Conservation (phyloP, 2,329 filamentous ascomycete species). For the Colletotrichum abscissum region DNA sequence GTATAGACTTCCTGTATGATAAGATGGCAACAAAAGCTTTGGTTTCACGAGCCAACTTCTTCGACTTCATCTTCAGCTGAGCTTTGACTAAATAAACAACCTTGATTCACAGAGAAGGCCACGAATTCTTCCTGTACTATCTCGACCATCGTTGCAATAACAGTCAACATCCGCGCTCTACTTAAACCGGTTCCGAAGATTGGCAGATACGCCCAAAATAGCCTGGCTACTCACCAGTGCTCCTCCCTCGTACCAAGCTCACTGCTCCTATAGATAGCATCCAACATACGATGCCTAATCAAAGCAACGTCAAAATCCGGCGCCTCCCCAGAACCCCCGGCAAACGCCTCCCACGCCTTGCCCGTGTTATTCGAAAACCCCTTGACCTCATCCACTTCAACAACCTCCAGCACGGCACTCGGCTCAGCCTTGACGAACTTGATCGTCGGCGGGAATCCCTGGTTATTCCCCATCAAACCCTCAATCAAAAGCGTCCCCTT, state of each 20-base stretch:
- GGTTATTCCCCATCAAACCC: background rate
- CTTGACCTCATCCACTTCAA: background rate
- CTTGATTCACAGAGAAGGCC: background rate
- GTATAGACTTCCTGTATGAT: background rate
- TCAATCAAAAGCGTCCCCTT: background rate
- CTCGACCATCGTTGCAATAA: background rate
- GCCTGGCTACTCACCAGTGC: background rate
- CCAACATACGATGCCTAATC: background rate
- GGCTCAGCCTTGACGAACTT: background rate
- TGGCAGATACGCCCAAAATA: background rate
- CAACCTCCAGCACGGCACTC: background rate
- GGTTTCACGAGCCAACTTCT: background rate
- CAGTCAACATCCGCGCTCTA: background rate
- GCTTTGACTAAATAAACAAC: background rate
- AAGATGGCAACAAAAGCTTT: background rate
- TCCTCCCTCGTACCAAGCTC: background rate
- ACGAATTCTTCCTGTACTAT: background rate
- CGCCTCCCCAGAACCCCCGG: background rate
- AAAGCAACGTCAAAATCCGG: background rate
- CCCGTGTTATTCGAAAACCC: background rate
- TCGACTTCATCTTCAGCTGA: background rate
- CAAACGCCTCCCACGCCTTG: background rate
- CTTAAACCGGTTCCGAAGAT: background rate
- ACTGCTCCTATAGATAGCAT: background rate
- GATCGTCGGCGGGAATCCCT: background rate